A percentile compares a stretch with the other conserved stretches of the same genome.
Conservation (phyloP, 257 asterid genomes). For the Knoxia roxburghii region DNA sequence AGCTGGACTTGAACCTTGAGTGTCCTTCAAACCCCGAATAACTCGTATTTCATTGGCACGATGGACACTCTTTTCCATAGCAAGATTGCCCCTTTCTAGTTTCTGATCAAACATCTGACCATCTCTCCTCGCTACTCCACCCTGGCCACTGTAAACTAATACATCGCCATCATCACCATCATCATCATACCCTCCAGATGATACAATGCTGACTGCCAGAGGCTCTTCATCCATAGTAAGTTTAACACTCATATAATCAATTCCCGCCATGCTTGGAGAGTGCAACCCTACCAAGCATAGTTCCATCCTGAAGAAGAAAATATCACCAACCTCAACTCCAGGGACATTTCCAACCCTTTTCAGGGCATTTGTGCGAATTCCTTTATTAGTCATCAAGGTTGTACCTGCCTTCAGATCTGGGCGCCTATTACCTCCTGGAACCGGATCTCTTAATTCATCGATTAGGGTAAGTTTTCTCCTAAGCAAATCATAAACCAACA, state of each 20-base stretch:
- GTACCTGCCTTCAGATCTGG: slow-evolving; percentile 62
- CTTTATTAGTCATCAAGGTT: slow-evolving; percentile 57
- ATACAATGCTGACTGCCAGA: slow-evolving; percentile 83
- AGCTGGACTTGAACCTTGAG: slow-evolving; percentile 16
- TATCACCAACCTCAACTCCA: slow-evolving; percentile 85
- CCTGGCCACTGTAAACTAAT: slow-evolving; percentile 76
- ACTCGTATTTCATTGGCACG: slow-evolving; percentile 45
- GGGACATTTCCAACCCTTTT: slow-evolving; percentile 73
- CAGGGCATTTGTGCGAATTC: slow-evolving; percentile 51
- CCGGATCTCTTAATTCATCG: slow-evolving; percentile 51
- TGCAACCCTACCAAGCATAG: slow-evolving; percentile 77
- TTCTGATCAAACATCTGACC: slow-evolving; percentile 81
- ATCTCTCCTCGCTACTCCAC: slow-evolving; percentile 76
- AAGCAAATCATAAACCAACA: slow-evolving; percentile 52
- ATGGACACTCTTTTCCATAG: slow-evolving; percentile 40
- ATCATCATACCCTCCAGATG: slow-evolving; percentile 91
- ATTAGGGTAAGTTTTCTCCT: slow-evolving; percentile 55
- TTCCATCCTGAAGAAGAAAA: slow-evolving; percentile 88
- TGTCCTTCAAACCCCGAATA: slow-evolving; percentile 57
- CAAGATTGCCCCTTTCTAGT: slow-evolving; percentile 57
- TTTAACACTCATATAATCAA: slow-evolving; percentile 71
- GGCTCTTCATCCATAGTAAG: slow-evolving; percentile 67
- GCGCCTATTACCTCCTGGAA: slow-evolving; percentile 48
- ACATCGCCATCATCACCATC: slow-evolving; percentile 66
- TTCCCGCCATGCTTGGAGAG: slow-evolving; percentile 90